Base-by-base conservation (phyloP, 2,329 filamentous ascomycete species). In the Cladorrhinum sp. region DNA sequence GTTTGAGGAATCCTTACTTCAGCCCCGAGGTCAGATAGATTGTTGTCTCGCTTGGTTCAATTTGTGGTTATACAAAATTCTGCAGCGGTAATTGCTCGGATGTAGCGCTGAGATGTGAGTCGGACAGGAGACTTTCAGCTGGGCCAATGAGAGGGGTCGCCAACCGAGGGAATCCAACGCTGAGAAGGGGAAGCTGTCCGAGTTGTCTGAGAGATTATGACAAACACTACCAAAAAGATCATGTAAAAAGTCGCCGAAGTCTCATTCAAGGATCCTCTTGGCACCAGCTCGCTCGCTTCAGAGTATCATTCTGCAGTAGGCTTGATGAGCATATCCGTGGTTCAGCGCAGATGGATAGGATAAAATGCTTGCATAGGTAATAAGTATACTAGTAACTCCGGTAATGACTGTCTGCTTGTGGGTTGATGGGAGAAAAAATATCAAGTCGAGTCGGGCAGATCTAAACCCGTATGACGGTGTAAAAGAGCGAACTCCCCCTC, bases 61-160 rank as follows among this genome's bases (percentile, higher is more conserved):
- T 57, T 57, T 36, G 33, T 28, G 3, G 23, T 26, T 28, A 46
- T 57, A 33, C 21, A 49, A n/a, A 8, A 12, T 26, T 2, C 18
- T 9, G 42, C 54, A 49, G 23, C 54, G 8, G 42, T 46, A 16
- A 46, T 46, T 46, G n/a, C 18, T 21, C 39, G 39, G 26, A 46
- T 57, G 54, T 57, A 57, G 54, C 54, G 54, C 54, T 57, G 54
- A 57, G 33, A 21, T 55, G 24, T 39, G 21, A 42, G 53, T 46
- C 23, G n/a, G 18, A 54, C 52, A 39, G 10, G n/a, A 23, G 52
- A 12, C 7, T 3, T 3, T 46, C 16, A 21, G 42, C 42, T 46
- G 42, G 42, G 20, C 53, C 53, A 55, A 55, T 55, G 8, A 39
- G 24, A 55, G 2, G 6, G 8, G 21, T 46, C n/a, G 20, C 33